Evolutionary conservation across 768 basidiomycete species (phyloP), one percentile per base, ranked within the genome.

Genomic region (Agrocybe praecox): DNA sequence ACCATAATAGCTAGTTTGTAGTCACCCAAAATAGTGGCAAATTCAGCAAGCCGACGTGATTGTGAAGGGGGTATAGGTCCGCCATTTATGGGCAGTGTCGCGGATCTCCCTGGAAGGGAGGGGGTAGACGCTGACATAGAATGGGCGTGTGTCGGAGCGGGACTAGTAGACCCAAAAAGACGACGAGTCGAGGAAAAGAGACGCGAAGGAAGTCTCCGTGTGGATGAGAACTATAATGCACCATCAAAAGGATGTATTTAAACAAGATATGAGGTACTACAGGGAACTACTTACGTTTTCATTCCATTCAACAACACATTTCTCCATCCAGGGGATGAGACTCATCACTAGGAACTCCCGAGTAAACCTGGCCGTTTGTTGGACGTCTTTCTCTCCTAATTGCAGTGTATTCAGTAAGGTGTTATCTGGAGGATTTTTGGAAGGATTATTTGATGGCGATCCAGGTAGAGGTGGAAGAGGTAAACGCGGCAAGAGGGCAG

Each of bases 271-370:
- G 33, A 22, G 26, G 23, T 5, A 15, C 21, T 19, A 48, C 26
- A 42, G 26, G 26, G 23, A 5, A 15, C 21, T 51, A 47, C 75
- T 46, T 64, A 90, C 89, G 56, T 79, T 79, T 75, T 98, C 96
- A 68, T 97, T 98, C 93, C 95, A 96, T 60, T 96, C 92, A 46
- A 93, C 62, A 6, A 96, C 90, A 69, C 88, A 89, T 65, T 89
- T 92, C 74, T 98, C 96, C 93, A 98, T 96, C 92, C 92, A 98
- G 1, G 96, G 96, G 2, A 98, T 70, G 45, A 98, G 72, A 66
- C 91, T 95, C 86, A 91, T 93, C 11, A 88, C 86, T 3, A 93
- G 79, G 62, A 98, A 89, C 70, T 97, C 96, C 45, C 94, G 83
- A 10, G 92, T 81, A 64, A 98, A 94, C 52, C 84, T 82, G 0